Conservation (phyloP, 306 rosid genomes). For the Gleditsia sinensis region DNA sequence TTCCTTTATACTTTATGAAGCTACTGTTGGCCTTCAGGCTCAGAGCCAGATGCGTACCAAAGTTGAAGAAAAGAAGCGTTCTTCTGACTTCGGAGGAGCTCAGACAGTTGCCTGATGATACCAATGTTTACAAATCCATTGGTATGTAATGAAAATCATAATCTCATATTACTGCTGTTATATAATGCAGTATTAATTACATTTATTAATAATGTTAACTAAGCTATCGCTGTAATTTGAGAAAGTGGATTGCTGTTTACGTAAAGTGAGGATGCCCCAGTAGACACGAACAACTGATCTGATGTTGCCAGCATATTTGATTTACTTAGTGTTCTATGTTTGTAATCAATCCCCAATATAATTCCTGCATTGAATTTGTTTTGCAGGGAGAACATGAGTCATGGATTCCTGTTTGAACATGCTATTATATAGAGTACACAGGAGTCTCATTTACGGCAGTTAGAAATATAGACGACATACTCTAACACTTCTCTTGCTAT, state of each 20-base stretch:
- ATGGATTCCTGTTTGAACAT: slow-evolving; percentile 20
- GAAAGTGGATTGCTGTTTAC: not conserved
- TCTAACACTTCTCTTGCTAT: slow-evolving; percentile 27
- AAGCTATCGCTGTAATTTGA: not conserved
- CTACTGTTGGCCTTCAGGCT: slow-evolving; percentile 54
- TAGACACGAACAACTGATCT: too few species aligned
- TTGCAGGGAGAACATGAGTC: slow-evolving; percentile 95
- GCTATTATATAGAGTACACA: not conserved
- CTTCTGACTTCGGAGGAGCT: slow-evolving; percentile 89
- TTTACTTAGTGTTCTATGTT: too few species aligned
- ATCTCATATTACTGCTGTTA: not conserved
- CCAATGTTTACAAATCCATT: slow-evolving; percentile 81
- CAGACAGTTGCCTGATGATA: slow-evolving; percentile 70
- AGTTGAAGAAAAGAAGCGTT: slow-evolving; percentile 91
- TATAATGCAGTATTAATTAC: not conserved
- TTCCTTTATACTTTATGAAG: not conserved
- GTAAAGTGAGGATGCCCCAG: not conserved
- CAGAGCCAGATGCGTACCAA: slow-evolving; percentile 83
- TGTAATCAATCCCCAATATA: too few species aligned
- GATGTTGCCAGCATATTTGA: too few species aligned
- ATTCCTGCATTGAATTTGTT: slow-evolving; percentile 31
- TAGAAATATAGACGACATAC: slow-evolving; percentile 3
- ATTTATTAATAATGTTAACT: too few species aligned
- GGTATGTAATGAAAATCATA: slow-evolving; percentile 48
- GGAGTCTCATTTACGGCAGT: slow-evolving; percentile 17